Conservation (phyloP, 1,284 basidiomycete species). For the Mycena sp. region DNA sequence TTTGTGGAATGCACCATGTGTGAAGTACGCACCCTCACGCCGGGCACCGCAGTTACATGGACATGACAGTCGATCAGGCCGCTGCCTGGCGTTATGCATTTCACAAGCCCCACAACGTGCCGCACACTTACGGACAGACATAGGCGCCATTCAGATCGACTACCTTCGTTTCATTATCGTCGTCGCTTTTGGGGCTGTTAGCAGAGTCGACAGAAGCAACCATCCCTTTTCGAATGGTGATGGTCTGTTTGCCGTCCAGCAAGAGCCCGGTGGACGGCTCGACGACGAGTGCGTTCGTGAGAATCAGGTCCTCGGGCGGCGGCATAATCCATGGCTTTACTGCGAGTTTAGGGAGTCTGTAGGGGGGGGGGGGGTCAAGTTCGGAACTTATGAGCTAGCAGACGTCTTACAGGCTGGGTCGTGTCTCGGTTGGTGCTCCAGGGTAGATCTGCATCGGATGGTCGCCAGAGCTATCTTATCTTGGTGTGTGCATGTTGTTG, state of each 20-base stretch:
- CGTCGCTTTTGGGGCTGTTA: slow-evolving; percentile 14
- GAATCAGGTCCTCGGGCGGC: slow-evolving; percentile 36
- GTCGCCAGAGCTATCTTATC: too few relatives aligned
- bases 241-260: slow-evolving; percentile 40
- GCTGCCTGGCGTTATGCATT: slow-evolving; percentile 22
- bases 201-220: slow-evolving; percentile 39
- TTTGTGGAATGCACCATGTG: too few relatives aligned
- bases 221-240: slow-evolving; percentile 44
- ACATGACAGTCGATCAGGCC: slow-evolving; percentile 55
- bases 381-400: neutral
- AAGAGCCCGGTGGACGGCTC: slow-evolving; percentile 42
- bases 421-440: slow-evolving; percentile 35
- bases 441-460: slow-evolving; percentile 35
- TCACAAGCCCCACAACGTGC: neutral
- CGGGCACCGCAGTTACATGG: slow-evolving; percentile 54
- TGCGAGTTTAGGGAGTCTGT: slow-evolving; percentile 48
- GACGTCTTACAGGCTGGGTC: slow-evolving; percentile 31
- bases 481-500: too few relatives aligned
- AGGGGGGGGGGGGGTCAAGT: neutral
- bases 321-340: slow-evolving; percentile 49
- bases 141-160: slow-evolving; percentile 49
- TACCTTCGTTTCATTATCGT: slow-evolving; percentile 28
- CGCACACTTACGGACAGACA: slow-evolving; percentile 48
- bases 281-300: slow-evolving; percentile 47
- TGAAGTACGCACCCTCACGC: slow-evolving; percentile 36